Evolutionary conservation across 805 yeast genomes (phyloP).

Genomic region (Candida pseudoglaebosa): DNA sequence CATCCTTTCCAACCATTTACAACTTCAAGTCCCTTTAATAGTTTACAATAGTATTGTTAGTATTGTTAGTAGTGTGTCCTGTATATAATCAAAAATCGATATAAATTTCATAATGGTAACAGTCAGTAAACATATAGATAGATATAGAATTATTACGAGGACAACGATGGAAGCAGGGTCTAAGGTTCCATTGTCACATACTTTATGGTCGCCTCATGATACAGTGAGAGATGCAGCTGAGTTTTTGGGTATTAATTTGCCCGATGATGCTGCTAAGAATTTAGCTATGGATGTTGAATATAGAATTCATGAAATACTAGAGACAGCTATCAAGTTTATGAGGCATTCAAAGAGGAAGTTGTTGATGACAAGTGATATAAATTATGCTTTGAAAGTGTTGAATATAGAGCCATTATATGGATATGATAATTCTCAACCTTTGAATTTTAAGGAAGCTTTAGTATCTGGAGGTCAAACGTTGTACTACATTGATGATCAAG

Average conservation of each 20-base stretch:
- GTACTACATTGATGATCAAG: conserved; percentile 89
- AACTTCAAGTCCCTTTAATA: too few species aligned
- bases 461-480: conserved; percentile 85
- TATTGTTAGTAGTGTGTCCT: not conserved
- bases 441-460: conserved; percentile 80
- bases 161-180: conserved; percentile 29
- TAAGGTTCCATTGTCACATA: conserved; percentile 69
- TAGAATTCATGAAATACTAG: conserved; percentile 89
- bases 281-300: conserved; percentile 99
- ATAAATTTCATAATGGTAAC: not conserved
- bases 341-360: conserved; percentile 85
- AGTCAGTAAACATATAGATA: not conserved
- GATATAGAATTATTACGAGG: not conserved
- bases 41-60: too few species aligned
- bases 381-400: conserved; percentile 74
- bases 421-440: conserved; percentile 66
- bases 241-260: conserved; percentile 74
- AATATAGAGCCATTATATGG: conserved; percentile 95
- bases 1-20: too few species aligned
- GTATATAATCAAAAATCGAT: not conserved
- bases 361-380: conserved; percentile 75
- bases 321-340: conserved; percentile 95
- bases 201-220: conserved; percentile 96
- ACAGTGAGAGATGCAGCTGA: conserved; percentile 97
- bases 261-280: conserved; percentile 91